These are phyloP conservation scores for Cryptococcus hybrid DNA, from an alignment of 1,284 basidiomycete genomes.

Conservation along the genomic window DNA sequence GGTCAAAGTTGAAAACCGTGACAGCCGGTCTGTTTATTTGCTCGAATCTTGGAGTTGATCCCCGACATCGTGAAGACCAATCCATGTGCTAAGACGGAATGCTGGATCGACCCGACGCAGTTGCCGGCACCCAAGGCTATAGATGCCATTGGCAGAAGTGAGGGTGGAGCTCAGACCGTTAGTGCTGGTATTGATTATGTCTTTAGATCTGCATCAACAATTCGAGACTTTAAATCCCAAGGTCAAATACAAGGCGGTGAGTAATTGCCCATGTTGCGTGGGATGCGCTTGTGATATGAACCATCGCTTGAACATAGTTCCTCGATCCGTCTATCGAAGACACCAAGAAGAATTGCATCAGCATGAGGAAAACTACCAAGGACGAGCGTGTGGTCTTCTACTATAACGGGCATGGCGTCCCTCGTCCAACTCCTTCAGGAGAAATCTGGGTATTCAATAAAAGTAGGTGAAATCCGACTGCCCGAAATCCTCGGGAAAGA, in stretches of 20 bases:
- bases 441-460: slow-evolving; percentile 99
- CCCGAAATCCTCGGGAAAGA: too few species aligned
- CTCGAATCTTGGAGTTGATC: slow-evolving; percentile 96
- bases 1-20: slow-evolving; percentile 83
- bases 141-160: slow-evolving; percentile 51
- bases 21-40: slow-evolving; percentile 93
- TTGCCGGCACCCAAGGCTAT: slow-evolving; percentile 81
- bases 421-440: slow-evolving; percentile 92
- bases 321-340: slow-evolving; percentile 96
- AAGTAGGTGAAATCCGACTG: too few species aligned
- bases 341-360: slow-evolving; percentile 83
- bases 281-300: slow-evolving; percentile 22
- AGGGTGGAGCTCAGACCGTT: slow-evolving; percentile 2
- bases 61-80: slow-evolving; percentile 97
- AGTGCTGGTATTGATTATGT: slow-evolving; percentile 4
- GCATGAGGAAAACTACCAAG: slow-evolving; percentile 81
- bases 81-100: slow-evolving; percentile 92
- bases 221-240: slow-evolving; percentile 86
- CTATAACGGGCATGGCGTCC: slow-evolving; percentile 98
- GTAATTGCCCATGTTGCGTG: slow-evolving; percentile 15
- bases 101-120: slow-evolving; percentile 94
- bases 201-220: slow-evolving; percentile 77
- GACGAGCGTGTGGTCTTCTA: slow-evolving; percentile 95
- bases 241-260: slow-evolving; percentile 77
- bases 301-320: slow-evolving; percentile 54